Evolutionary conservation across 1,284 basidiomycete genomes (phyloP), one percentile per base, ranked within the genome.

Genomic region (Ceratobasidium sp.): DNA sequence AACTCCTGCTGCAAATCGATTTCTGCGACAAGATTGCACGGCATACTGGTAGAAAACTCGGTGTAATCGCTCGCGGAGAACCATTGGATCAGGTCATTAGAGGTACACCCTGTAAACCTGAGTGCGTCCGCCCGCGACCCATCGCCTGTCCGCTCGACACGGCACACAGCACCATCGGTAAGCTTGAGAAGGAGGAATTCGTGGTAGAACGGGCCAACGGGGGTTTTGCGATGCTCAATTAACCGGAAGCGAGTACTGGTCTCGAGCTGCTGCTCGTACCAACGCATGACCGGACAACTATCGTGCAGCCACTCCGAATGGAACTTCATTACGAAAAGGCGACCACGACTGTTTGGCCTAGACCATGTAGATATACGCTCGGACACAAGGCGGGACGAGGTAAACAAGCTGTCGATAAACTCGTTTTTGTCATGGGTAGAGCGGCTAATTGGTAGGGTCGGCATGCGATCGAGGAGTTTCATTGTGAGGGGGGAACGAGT

Each of bases 71-170:
- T 27, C 22, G 11, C 7, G 5, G 54, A 6, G 29, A 58, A 58
- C 54, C 54, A 58, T 27, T 58, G 54, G 24, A 58, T 58, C 5
- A 58, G 24, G 27, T 58, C 54, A n/a, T 58, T 6, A 3, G 54
- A 16, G 6, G 6, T 13, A 24, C 27, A 58, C 9, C 54, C 54
- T 6, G 19, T 6, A 27, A 8, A 24, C 4, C 54, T 16, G 27
- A 58, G 13, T 8, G 54, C 54, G 27, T 58, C 24, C 22, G 54
- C 7, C 5, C 24, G 54, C 9, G 54, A 58, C 6, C 54, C 48
- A 19, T 51, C 48, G 16, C 48, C 48, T 6, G 22, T 51, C 5
- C 48, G 7, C 19, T 51, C 48, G 7, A 29, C 14, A 8, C 54
- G 54, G 24, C 54, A 58, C 7, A 37, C 29, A 3, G 11, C 24